Percentiles rank a stretch among this genome's conserved stretches.
Conservation (phyloP, 768 basidiomycete species). For the Termitomyces sp. region DNA sequence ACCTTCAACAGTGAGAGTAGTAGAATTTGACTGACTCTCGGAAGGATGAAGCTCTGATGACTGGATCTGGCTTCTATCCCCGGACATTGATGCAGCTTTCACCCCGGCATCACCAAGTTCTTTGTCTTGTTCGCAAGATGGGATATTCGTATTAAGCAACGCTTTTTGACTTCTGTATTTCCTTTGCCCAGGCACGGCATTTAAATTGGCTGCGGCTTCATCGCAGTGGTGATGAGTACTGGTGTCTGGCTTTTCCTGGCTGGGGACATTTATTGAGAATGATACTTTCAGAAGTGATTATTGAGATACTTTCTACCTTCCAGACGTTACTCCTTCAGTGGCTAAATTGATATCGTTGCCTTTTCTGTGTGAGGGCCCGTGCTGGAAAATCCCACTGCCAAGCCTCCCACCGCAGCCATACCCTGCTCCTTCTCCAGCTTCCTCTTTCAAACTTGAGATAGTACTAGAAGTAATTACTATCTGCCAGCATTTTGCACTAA, state of each 20-base stretch:
- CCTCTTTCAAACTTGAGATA: constrained; percentile 24
- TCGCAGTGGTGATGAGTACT: background rate
- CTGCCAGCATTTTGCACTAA: no score
- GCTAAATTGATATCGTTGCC: background rate
- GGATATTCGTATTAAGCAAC: background rate
- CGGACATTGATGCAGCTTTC: background rate
- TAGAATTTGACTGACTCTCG: no score
- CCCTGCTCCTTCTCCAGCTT: constrained; percentile 39
- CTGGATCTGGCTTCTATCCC: background rate
- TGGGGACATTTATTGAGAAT: background rate
- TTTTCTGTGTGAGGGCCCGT: background rate
- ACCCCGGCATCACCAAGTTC: background rate
- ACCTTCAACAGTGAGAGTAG: background rate
- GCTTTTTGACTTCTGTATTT: background rate
- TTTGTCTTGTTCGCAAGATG: background rate
- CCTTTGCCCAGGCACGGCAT: background rate
- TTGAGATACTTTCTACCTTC: background rate
- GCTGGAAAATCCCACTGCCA: background rate
- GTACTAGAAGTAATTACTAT: no score
- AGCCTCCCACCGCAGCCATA: constrained; percentile 25
- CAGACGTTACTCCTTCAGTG: no score
- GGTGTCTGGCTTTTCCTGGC: background rate
- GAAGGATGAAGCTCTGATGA: background rate
- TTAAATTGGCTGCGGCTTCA: background rate
- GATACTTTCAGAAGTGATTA: no score